These are phyloP conservation scores for Colletotrichum sp. DNA, from an alignment of 2,329 filamentous ascomycete species.

Conservation along the genomic window DNA sequence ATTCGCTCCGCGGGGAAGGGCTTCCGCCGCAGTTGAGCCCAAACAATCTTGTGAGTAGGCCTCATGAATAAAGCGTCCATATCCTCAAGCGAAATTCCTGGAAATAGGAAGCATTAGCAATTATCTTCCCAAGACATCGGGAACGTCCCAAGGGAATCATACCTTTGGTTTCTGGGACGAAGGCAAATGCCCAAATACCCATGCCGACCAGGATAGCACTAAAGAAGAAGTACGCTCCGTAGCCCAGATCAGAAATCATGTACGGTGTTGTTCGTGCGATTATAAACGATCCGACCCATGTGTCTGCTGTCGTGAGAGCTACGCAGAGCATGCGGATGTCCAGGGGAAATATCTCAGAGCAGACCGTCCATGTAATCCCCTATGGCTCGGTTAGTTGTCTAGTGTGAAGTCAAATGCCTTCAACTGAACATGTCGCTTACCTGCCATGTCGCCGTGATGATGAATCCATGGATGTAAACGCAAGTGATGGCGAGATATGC, in stretches of 20 bases:
- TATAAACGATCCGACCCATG: conserved; percentile 44
- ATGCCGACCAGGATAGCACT: conserved; percentile 49
- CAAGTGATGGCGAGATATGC: conserved; percentile 49
- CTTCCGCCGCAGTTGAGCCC: conserved; percentile 21
- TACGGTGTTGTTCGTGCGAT: conserved; percentile 42
- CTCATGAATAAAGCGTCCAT: conserved; percentile 43
- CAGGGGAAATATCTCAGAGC: conserved; percentile 50
- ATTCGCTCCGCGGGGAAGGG: background rate
- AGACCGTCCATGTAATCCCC: conserved; percentile 47
- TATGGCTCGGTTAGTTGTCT: conserved; percentile 30
- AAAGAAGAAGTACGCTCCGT: conserved; percentile 60
- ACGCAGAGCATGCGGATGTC: conserved; percentile 39
- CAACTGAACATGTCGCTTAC: background rate
- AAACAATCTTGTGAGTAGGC: conserved; percentile 36
- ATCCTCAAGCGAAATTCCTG: conserved; percentile 48
- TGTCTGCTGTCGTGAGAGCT: conserved; percentile 36
- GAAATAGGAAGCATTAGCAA: background rate
- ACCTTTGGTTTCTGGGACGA: conserved; percentile 58
- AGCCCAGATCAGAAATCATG: conserved; percentile 44
- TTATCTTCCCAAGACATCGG: background rate
- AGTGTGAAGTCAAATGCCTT: accelerated
- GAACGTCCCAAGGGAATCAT: conserved; percentile 10
- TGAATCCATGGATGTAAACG: conserved; percentile 46
- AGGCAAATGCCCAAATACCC: conserved; percentile 52
- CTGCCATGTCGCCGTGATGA: conserved; percentile 45